Percentiles rank a stretch among this genome's conserved stretches.
phyloP scores from a whole-genome alignment of 768 basidiomycete species.

The Suillus decipiens region DNA sequence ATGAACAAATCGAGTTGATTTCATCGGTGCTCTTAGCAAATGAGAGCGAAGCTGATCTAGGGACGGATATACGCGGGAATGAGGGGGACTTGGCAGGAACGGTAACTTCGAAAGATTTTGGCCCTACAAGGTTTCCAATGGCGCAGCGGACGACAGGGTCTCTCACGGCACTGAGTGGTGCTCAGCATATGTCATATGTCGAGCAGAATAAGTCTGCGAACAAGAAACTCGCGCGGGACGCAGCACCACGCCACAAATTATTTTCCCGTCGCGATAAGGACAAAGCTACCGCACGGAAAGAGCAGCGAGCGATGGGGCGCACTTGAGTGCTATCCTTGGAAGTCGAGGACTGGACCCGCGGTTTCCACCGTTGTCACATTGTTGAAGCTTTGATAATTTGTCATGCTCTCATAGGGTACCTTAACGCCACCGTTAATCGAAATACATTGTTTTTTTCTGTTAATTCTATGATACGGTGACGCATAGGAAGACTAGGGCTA shows the following conservation, averaged over 20 bases:
- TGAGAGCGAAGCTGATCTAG: constrained; percentile 88
- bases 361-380: constrained; percentile 4
- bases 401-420: not conserved
- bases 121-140: constrained; percentile 59
- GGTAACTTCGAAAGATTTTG: constrained; percentile 85
- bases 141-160: constrained; percentile 82
- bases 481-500: not conserved
- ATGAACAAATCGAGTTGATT: constrained; percentile 96
- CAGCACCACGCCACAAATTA: constrained; percentile 67
- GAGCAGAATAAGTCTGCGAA: constrained; percentile 92
- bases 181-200: constrained; percentile 89
- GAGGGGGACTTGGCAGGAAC: constrained; percentile 86
- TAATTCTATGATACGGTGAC: not conserved
- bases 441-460: not conserved
- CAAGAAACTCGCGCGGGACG: constrained; percentile 64
- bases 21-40: constrained; percentile 89
- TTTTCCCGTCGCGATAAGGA: constrained; percentile 85
- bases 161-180: constrained; percentile 82
- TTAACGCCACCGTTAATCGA: constrained; percentile 2
- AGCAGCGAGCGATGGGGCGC: constrained; percentile 36
- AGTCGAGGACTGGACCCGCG: not conserved
- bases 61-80: constrained; percentile 78
- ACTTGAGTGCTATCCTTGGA: constrained; percentile 19
- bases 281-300: constrained; percentile 54
- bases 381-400: constrained; percentile 7